Evolutionary conservation across 371 early-diverging fungal species (phyloP), one percentile per base, ranked within the genome.

Genomic region (Chytridium lagenaria): DNA sequence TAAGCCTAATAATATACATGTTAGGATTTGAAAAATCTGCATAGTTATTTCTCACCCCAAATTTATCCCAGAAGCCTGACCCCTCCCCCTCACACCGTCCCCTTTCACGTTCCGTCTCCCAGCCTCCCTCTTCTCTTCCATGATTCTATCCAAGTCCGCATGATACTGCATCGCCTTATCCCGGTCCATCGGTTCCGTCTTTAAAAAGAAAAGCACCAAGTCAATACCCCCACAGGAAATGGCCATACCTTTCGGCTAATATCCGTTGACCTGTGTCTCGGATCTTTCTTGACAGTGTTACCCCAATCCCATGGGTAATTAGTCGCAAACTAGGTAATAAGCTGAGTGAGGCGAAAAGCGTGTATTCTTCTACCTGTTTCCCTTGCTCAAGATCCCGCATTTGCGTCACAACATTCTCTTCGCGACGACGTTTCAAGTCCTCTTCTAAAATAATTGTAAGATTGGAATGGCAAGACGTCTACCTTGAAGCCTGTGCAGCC

Each of bases 251-350:
- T 66, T n/a, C 38, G 44, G 66, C 66, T 66, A n/a, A 66, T 66
- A 28, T 66, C 66, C 2, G 66, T 66, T 2, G 66, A 66, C 19
- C 49, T 5, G 33, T 66, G 66, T 15, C 66, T 37, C 3, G 66
- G 66, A 37, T 66, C 66, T 33, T 66, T 66, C 28, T 44, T 66
- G 2, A 15, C 16, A 15, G 66, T 26, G 2, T 66, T 37, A 5
- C 66, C 66, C 38, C 38, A 66, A 40, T 66, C 66, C 66, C 66
- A 66, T 10, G 66, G 66, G 44, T 66, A 66, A 28, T 30, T 66
- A 16, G 7, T 40, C 26, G 66, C 66, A 37, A 16, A 66, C 66
- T 61, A 44, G 44, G 44, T 44, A 44, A 44, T 44, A 19, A 44
- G 44, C 7, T 12, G 44, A 44, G 19, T 19, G 44, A 19, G 44